Percentiles rank a stretch among this genome's conserved stretches.
These are phyloP conservation scores for Irpex sp. DNA, from an alignment of 1,284 basidiomycete genomes.

Conservation along the genomic window DNA sequence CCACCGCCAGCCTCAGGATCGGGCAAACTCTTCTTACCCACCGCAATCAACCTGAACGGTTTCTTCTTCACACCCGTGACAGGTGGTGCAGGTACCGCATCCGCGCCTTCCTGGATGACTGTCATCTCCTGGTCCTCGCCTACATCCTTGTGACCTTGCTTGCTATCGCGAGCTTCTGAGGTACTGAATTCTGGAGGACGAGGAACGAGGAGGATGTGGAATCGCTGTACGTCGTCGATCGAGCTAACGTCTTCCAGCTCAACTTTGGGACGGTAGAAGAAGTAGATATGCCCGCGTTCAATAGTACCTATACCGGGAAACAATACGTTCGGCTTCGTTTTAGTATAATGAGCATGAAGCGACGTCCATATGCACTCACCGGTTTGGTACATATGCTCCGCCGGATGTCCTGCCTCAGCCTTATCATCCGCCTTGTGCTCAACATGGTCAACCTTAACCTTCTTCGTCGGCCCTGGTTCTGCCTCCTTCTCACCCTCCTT, in stretches of 20 bases:
- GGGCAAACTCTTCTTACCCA: constrained; percentile 64
- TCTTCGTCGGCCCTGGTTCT: constrained; percentile 4
- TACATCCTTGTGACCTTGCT: constrained; percentile 18
- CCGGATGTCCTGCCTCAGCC: constrained; percentile 8
- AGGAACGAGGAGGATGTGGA: constrained; percentile 61
- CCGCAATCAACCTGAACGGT: constrained; percentile 49
- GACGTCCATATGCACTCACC: background rate
- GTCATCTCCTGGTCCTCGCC: constrained; percentile 33
- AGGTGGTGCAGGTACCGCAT: constrained; percentile 44
- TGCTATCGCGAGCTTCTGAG: constrained; percentile 15
- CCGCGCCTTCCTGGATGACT: constrained; percentile 38
- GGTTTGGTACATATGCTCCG: constrained; percentile 9
- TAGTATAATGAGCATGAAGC: background rate
- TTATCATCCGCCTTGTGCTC: background rate
- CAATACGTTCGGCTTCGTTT: background rate
- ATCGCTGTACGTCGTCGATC: constrained; percentile 57
- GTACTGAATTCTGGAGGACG: constrained; percentile 40
- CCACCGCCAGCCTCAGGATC: constrained; percentile 37
- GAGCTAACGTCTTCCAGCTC: constrained; percentile 50
- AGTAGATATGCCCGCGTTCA: constrained; percentile 62
- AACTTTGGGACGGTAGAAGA: constrained; percentile 65
- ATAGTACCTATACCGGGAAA: constrained; percentile 37
- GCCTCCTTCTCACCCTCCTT: background rate
- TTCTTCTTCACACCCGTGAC: constrained; percentile 34
- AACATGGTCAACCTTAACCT: background rate